These are phyloP conservation scores for Globisporangium apiculatum DNA, from an alignment of 352 stramenopile genomes.

Conservation along the genomic window DNA sequence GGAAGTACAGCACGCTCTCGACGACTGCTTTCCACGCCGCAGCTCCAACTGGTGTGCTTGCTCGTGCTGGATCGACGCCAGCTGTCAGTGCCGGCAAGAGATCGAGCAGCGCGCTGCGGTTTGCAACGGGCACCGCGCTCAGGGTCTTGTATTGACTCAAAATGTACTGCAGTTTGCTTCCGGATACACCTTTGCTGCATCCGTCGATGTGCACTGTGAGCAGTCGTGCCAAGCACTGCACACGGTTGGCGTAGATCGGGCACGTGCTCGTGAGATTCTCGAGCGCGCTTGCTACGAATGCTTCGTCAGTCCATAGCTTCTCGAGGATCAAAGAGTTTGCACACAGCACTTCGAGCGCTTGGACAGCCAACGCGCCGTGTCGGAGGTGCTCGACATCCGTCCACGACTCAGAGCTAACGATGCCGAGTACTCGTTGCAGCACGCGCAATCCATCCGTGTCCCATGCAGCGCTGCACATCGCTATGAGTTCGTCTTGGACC, in stretches of 20 bases:
- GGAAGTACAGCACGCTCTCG: slow-evolving; percentile 10
- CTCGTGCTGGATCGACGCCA: background rate
- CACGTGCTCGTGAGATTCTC: background rate
- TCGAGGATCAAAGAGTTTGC: background rate
- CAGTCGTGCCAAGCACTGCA: background rate
- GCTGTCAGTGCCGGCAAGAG: slow-evolving; percentile 1
- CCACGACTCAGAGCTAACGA: background rate
- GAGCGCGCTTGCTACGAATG: background rate
- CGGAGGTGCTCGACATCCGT: background rate
- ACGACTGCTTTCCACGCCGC: slow-evolving; percentile 6
- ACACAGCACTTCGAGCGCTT: slow-evolving; percentile 1
- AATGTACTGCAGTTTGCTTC: background rate
- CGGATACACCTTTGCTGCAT: too few relatives aligned
- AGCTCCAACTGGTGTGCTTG: background rate
- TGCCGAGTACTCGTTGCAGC: background rate
- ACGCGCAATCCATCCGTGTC: background rate
- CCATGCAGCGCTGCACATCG: background rate
- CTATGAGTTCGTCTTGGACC: background rate
- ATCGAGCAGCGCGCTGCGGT: slow-evolving; percentile 6
- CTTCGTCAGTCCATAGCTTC: background rate
- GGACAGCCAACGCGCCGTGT: background rate
- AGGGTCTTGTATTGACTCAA: background rate
- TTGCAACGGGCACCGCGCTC: slow-evolving; percentile 1
- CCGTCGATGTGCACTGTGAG: background rate
- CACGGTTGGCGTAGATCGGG: slow-evolving; percentile 3